phyloP scores from a whole-genome alignment of 352 stramenopile genomes.

The Globisporangium cystogenes region DNA sequence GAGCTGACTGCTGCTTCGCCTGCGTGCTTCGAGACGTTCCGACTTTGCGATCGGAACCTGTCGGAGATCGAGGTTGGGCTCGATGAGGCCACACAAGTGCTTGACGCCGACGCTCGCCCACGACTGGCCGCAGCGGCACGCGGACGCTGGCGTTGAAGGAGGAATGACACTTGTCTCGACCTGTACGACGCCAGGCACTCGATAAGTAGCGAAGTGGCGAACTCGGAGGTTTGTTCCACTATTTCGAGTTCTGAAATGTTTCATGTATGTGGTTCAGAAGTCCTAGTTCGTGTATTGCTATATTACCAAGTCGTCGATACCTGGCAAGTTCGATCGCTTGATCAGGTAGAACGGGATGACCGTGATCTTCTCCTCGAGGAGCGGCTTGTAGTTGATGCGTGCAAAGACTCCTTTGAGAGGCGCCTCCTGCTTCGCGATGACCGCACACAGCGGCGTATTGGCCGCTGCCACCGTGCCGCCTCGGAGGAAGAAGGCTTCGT shows the following conservation, averaged over 20 bases:
- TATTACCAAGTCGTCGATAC: too few relatives aligned
- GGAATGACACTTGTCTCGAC: not conserved
- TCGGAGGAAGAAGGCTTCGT: constrained; percentile 9
- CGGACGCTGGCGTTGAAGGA: not conserved
- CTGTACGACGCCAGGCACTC: too few relatives aligned
- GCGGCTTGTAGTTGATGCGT: not conserved
- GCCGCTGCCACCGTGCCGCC: not conserved
- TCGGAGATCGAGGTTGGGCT: constrained; percentile 4
- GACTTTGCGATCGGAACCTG: not conserved
- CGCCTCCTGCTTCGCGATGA: not conserved
- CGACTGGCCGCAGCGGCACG: constrained; percentile 61
- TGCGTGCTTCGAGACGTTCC: not conserved
- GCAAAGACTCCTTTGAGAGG: not conserved
- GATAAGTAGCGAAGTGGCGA: too few relatives aligned
- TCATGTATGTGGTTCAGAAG: too few relatives aligned
- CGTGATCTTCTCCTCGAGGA: not conserved
- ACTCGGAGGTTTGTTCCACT: too few relatives aligned
- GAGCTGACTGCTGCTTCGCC: too few relatives aligned
- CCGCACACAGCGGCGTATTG: constrained; percentile 1
- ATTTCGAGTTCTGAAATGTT: too few relatives aligned
- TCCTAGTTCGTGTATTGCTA: too few relatives aligned
- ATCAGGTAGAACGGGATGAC: constrained; percentile 5
- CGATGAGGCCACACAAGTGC: constrained; percentile 68
- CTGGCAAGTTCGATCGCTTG: constrained; percentile 4
- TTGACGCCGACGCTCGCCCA: constrained; percentile 52